Evolutionary conservation across 2,329 filamentous ascomycete species (phyloP).

Genomic region (Apiospora pterosperma): DNA sequence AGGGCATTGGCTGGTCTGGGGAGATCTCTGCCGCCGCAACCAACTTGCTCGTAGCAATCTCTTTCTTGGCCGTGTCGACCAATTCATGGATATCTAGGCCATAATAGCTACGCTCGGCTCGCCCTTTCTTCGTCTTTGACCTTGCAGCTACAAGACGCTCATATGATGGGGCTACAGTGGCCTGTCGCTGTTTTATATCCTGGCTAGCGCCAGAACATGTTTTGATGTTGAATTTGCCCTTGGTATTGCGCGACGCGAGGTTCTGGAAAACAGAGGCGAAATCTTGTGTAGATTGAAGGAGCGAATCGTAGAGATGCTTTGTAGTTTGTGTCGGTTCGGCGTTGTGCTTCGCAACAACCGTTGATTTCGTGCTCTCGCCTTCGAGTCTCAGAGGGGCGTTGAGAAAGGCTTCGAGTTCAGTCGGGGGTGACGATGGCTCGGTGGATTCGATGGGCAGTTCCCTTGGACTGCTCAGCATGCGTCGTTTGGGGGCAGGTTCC

Average conservation of each 20-base stretch:
- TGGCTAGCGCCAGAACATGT: conserved; percentile 57
- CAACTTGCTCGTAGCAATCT: conserved; percentile 41
- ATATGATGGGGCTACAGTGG: conserved; percentile 49
- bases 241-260: conserved; percentile 16
- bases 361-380: background rate
- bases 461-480: conserved; percentile 35
- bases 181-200: conserved; percentile 52
- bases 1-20: conserved; percentile 34
- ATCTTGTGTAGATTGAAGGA: conserved; percentile 16
- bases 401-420: conserved; percentile 7
- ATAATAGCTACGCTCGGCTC: conserved; percentile 77
- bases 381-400: background rate
- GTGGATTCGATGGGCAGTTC: conserved; percentile 15
- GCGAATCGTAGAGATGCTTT: conserved; percentile 13
- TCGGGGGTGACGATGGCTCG: conserved; percentile 20
- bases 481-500: conserved; percentile 38
- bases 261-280: conserved; percentile 18
- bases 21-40: conserved; percentile 21
- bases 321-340: background rate
- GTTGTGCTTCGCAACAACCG: background rate
- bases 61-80: conserved; percentile 66
- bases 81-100: conserved; percentile 88
- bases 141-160: conserved; percentile 66
- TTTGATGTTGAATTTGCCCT: conserved; percentile 37
- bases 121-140: conserved; percentile 63